A percentile compares a stretch with the other conserved stretches of the same genome.
Evolutionary conservation across 1,284 basidiomycete genomes (phyloP).

Genomic region (Cryptococcus neoformans): DNA sequence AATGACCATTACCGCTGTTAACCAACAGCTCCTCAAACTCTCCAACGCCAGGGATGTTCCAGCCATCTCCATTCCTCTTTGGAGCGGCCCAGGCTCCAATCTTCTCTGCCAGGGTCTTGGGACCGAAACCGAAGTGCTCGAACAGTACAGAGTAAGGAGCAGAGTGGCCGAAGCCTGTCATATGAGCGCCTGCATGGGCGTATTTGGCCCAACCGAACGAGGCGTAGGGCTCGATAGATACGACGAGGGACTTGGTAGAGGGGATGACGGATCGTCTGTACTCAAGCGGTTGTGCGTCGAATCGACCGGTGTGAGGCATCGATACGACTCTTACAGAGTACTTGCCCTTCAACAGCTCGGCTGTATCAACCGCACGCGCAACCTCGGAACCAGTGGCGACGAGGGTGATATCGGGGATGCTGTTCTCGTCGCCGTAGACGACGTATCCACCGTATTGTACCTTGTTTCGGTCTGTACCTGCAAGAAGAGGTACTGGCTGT

Average conservation of each 20-base stretch:
- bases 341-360: conserved; percentile 19
- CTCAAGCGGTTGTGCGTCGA: conserved; percentile 29
- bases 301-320: conserved; percentile 36
- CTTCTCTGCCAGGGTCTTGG: conserved; percentile 28
- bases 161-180: conserved; percentile 41
- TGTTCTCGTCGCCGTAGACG: conserved; percentile 16
- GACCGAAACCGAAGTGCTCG: conserved; percentile 41
- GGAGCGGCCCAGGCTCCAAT: conserved; percentile 24
- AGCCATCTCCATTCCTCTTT: conserved; percentile 8
- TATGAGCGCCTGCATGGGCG: conserved; percentile 39
- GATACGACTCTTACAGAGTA: conserved; percentile 36
- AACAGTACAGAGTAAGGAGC: conserved; percentile 35
- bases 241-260: conserved; percentile 25
- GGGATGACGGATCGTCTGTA: conserved; percentile 32
- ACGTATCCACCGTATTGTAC: conserved; percentile 35
- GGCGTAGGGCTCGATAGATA: conserved; percentile 40
- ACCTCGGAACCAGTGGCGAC: conserved; percentile 40
- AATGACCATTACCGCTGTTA: background rate
- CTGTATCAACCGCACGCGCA: conserved; percentile 28
- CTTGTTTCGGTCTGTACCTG: conserved; percentile 28
- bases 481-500: conserved; percentile 36
- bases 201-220: conserved; percentile 43
- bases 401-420: conserved; percentile 32
- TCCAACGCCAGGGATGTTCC: conserved; percentile 32
- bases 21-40: conserved; percentile 40